Conservation (phyloP, 352 stramenopile genomes). For the Globisporangium megalacanthum region DNA sequence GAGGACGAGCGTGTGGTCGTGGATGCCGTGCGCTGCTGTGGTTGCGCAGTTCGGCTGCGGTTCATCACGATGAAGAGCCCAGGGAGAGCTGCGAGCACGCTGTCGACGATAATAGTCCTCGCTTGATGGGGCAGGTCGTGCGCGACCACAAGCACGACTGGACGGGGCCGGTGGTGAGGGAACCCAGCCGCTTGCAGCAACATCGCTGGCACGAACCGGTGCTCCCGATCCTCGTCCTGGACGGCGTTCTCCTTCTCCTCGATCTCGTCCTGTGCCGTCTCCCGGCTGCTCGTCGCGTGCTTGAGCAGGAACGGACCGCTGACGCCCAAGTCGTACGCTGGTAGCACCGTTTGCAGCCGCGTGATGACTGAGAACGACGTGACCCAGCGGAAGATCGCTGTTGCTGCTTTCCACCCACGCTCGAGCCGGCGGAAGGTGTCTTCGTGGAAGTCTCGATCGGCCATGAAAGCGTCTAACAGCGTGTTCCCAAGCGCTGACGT, state of each 20-base stretch:
- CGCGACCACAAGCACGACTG: conserved; percentile 61
- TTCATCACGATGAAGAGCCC: conserved; percentile 73
- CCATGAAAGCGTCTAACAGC: conserved; percentile 37
- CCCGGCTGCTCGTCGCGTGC: conserved; percentile 24
- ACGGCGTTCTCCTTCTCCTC: conserved; percentile 28
- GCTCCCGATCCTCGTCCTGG: conserved; percentile 29
- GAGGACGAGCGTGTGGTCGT: not conserved
- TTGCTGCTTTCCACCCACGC: conserved; percentile 42
- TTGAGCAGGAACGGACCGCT: conserved; percentile 32
- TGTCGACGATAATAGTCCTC: conserved; percentile 27
- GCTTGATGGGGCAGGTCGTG: conserved; percentile 55
- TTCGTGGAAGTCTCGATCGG: conserved; percentile 43
- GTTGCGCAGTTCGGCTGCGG: conserved; percentile 6
- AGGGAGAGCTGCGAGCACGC: conserved; percentile 42
- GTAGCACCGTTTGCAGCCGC: conserved; percentile 37
- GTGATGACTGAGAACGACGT: conserved; percentile 34
- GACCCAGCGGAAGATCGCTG: conserved; percentile 55
- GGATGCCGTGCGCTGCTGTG: not conserved
- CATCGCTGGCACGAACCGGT: conserved; percentile 52
- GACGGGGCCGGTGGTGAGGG: conserved; percentile 34
- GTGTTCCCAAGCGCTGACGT: conserved; percentile 26
- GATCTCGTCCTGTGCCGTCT: conserved; percentile 30
- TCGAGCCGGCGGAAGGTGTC: conserved; percentile 41
- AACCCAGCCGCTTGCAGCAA: conserved; percentile 30
- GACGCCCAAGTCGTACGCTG: conserved; percentile 2